phyloP scores from a whole-genome alignment of 2,329 filamentous ascomycete genomes.

The Camptophora hylomeconis region DNA sequence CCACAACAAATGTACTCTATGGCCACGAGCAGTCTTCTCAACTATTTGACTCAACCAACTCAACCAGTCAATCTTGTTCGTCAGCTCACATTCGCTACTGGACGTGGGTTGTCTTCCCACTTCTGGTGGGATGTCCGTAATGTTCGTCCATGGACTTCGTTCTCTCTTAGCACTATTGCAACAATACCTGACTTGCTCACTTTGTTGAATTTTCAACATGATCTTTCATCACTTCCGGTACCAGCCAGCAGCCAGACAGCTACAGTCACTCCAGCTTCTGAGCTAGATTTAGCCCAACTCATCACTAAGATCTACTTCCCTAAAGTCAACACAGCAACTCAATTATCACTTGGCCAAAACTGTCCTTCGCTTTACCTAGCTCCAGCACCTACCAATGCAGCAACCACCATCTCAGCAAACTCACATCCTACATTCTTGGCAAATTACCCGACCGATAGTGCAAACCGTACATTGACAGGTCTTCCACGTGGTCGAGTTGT shows the following conservation, averaged over 20 bases:
- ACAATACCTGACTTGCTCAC: slow-evolving; percentile 58
- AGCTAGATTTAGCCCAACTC: slow-evolving; percentile 60
- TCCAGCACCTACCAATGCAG: slow-evolving; percentile 18
- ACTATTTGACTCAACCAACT: slow-evolving; percentile 67
- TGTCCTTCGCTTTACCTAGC: slow-evolving; percentile 35
- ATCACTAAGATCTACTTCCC: slow-evolving; percentile 68
- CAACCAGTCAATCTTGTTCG: slow-evolving; percentile 72
- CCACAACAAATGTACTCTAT: slow-evolving; percentile 8
- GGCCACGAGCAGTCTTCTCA: slow-evolving; percentile 56
- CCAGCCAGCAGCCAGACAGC: slow-evolving; percentile 20
- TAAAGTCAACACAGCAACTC: slow-evolving; percentile 74
- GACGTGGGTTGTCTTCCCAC: slow-evolving; percentile 59
- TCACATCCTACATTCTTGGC: slow-evolving; percentile 39
- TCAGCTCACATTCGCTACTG: slow-evolving; percentile 55
- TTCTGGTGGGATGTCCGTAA: slow-evolving; percentile 97
- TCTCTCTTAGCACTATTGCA: slow-evolving; percentile 60
- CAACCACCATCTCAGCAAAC: slow-evolving; percentile 24
- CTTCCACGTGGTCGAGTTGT: slow-evolving; percentile 52
- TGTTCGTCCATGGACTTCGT: slow-evolving; percentile 68
- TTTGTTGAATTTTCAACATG: slow-evolving; percentile 58
- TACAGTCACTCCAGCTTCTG: slow-evolving; percentile 62
- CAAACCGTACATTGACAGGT: slow-evolving; percentile 32
- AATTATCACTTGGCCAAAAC: slow-evolving; percentile 57
- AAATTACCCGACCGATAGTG: slow-evolving; percentile 39
- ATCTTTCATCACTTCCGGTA: slow-evolving; percentile 39